phyloP scores from a whole-genome alignment of 2,329 filamentous ascomycete species.

The Neoarthrinium moseri region DNA sequence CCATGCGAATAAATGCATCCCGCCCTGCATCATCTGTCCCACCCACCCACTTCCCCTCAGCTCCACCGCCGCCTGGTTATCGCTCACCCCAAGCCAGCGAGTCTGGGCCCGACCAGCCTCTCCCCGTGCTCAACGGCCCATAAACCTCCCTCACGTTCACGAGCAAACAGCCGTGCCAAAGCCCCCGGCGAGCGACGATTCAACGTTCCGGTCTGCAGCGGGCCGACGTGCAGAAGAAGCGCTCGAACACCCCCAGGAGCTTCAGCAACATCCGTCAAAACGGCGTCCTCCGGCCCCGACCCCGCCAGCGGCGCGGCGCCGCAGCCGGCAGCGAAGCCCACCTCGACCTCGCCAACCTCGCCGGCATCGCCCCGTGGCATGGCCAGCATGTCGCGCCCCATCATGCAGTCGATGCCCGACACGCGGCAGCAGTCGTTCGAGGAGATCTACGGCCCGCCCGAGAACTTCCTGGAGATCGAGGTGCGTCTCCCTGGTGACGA shows the following conservation, averaged over 20 bases:
- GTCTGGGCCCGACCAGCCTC: no score
- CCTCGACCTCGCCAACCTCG: constrained; percentile 9
- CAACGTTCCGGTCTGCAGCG: no score
- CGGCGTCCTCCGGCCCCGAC: constrained; percentile 5
- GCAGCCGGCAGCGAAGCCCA: constrained; percentile 2
- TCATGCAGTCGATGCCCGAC: constrained; percentile 67
- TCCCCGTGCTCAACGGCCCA: no score
- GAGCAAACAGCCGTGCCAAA: no score
- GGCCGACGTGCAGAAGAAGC: no score
- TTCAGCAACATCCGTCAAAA: background rate
- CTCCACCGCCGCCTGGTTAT: no score
- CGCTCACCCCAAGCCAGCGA: no score
- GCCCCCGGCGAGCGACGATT: no score
- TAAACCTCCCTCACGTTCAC: no score
- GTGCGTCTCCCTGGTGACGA: constrained; percentile 42
- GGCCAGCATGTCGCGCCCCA: constrained; percentile 44
- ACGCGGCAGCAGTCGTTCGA: constrained; percentile 93
- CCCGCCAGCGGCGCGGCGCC: constrained; percentile 10
- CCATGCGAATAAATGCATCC: no score
- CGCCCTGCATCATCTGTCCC: no score
- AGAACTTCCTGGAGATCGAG: constrained; percentile 99
- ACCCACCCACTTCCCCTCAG: no score
- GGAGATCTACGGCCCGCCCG: constrained; percentile 96
- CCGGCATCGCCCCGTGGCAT: constrained; percentile 28
- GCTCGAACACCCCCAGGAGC: background rate